Base-by-base conservation (phyloP, 2,329 filamentous ascomycete genomes). In the Raffaelea deltoideospora region DNA sequence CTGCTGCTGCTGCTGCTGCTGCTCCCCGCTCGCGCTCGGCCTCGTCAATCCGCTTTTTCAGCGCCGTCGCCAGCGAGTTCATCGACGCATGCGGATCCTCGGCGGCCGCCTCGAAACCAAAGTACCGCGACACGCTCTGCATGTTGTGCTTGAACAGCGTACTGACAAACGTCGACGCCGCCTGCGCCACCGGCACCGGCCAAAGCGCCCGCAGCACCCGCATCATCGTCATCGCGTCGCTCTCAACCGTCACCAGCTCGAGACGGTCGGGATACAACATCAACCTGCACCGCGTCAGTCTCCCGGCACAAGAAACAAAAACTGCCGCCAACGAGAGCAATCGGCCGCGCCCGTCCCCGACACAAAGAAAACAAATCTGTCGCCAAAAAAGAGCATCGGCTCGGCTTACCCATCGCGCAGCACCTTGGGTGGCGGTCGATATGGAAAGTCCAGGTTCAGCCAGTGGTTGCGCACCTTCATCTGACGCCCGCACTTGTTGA, bases 371-470 rank as follows among this genome's bases (percentile, higher is more conserved):
- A n/a, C n/a, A n/a, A n/a, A n/a, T n/a, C n/a, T n/a, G n/a, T n/a
- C n/a, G n/a, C n/a, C n/a, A n/a, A n/a, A n/a, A n/a, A n/a, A n/a
- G n/a, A n/a, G n/a, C n/a, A n/a, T n/a, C n/a, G n/a, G n/a, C n/a
- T n/a, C n/a, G 35, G 38, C 43, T 48, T 65, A 79, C 76, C 74
- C 76, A 34, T 65, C 65, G 40, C 71, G 64, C 41, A 66, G 60
- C 39, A 71, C 76, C 37, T 63, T 64, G 5, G 76, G 73, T 2
- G 76, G 74, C 30, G 75, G 69, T 26, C 56, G 57, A 31, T 56
- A 53, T 1, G 76, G 76, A 43, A 70, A 79, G 34, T 73, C 63
- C 20, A 78, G 58, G 29, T 78, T 66, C 21, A 81, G 58, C 75
- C 73, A 79, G 35, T 57, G 61, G 38, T 64, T 64, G 24, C 58